Percentiles rank a stretch among this genome's conserved stretches.
phyloP scores from a whole-genome alignment of 2,329 filamentous ascomycete species.

The Hymenoscyphus linearis region DNA sequence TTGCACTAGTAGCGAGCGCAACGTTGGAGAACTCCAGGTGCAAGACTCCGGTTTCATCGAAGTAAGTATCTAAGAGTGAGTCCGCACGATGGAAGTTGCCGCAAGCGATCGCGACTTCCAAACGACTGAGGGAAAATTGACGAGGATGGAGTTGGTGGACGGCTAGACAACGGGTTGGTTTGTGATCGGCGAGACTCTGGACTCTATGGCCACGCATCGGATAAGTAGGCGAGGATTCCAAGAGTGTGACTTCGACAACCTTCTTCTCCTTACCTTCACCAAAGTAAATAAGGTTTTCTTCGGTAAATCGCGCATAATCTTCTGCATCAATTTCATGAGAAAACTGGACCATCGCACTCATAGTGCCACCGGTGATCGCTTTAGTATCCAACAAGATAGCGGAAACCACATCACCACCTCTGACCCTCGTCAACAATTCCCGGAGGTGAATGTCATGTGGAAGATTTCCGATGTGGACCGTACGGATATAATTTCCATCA shows the following conservation, averaged over 20 bases:
- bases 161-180: conserved; percentile 21
- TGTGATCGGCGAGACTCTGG: not conserved
- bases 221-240: conserved; percentile 26
- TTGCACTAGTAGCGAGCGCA: conserved; percentile 15
- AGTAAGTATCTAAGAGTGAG: conserved; percentile 18
- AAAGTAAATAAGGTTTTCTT: conserved; percentile 15
- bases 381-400: conserved; percentile 13
- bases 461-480: conserved; percentile 22
- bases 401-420: conserved; percentile 23
- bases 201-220: conserved; percentile 7
- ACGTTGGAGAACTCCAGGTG: conserved; percentile 25
- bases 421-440: conserved; percentile 23
- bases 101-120: conserved; percentile 10
- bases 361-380: conserved; percentile 8
- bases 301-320: conserved; percentile 19
- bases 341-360: conserved; percentile 24
- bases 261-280: conserved; percentile 3
- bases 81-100: conserved; percentile 8
- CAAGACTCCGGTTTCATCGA: conserved; percentile 18
- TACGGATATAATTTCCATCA: conserved; percentile 20
- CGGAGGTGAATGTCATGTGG: conserved; percentile 17
- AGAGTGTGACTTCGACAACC: conserved; percentile 11
- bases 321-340: conserved; percentile 19
- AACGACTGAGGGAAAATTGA: conserved; percentile 7
- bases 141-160: conserved; percentile 14